A percentile compares a stretch with the other conserved stretches of the same genome.
Conservation (phyloP, 148 eudicot genomes). For the Cornus suecica region DNA sequence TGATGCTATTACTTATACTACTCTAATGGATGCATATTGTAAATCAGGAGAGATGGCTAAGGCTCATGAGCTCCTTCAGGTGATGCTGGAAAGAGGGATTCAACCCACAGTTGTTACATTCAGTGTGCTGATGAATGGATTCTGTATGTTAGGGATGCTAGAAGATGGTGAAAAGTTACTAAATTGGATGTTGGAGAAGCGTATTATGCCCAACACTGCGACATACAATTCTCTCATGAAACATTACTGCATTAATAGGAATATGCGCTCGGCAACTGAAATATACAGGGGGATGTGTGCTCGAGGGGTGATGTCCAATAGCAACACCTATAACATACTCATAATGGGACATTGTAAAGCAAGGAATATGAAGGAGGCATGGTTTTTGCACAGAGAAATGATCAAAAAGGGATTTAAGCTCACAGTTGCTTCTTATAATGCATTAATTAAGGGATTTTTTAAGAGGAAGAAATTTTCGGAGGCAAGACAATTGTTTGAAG, state of each 20-base stretch:
- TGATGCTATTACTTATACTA: slow-evolving; percentile 77
- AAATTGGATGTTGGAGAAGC: slow-evolving; percentile 86
- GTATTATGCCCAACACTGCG: slow-evolving; percentile 66
- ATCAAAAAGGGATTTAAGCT: slow-evolving; percentile 60
- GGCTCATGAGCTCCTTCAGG: slow-evolving; percentile 71
- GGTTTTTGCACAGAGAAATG: slow-evolving; percentile 83
- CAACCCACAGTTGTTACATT: slow-evolving; percentile 87
- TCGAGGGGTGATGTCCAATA: slow-evolving; percentile 62
- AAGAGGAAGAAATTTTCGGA: slow-evolving; percentile 73
- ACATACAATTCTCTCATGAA: slow-evolving; percentile 90
- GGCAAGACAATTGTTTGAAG: slow-evolving; percentile 73
- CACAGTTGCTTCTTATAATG: slow-evolving; percentile 56
- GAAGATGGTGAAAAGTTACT: slow-evolving; percentile 79
- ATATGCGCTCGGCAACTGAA: slow-evolving; percentile 58
- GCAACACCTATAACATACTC: slow-evolving; percentile 73
- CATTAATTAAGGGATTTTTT: slow-evolving; percentile 69
- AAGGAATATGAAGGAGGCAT: slow-evolving; percentile 92
- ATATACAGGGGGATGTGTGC: slow-evolving; percentile 63
- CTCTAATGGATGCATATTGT: slow-evolving; percentile 90
- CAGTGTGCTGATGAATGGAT: slow-evolving; percentile 86
- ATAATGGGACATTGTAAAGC: slow-evolving; percentile 91
- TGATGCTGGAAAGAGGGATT: slow-evolving; percentile 73
- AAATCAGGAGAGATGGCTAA: slow-evolving; percentile 62
- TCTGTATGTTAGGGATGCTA: slow-evolving; percentile 78
- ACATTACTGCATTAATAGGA: slow-evolving; percentile 64